These are phyloP conservation scores for Blepharisma stoltei DNA, from an alignment of 73 alveolate genomes.

Conservation along the genomic window DNA sequence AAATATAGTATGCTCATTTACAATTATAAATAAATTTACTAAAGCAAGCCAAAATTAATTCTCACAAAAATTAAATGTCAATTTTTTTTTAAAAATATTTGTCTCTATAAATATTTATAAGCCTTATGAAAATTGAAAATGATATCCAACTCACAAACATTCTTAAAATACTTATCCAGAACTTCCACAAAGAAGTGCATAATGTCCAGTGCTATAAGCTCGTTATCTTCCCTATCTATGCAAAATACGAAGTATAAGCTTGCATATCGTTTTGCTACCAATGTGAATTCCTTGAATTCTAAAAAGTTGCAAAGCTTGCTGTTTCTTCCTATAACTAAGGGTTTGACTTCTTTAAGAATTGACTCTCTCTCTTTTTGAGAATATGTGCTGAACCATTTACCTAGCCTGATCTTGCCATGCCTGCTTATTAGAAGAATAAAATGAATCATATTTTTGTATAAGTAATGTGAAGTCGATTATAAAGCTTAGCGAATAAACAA, in stretches of 20 bases:
- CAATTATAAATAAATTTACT: no score
- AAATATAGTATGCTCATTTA: constrained; percentile 96
- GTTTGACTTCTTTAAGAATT: constrained; percentile 45
- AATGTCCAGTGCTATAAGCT: constrained; percentile 51
- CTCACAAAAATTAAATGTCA: not conserved
- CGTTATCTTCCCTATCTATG: constrained; percentile 84
- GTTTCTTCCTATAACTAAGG: not conserved
- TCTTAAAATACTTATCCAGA: constrained; percentile 92
- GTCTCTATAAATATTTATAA: not conserved
- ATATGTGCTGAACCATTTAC: constrained; percentile 56
- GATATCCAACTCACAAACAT: constrained; percentile 95
- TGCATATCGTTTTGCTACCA: constrained; percentile 68
- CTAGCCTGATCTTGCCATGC: constrained; percentile 72
- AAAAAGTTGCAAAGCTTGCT: constrained; percentile 47
- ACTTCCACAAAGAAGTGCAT: constrained; percentile 94
- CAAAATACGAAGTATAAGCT: constrained; percentile 79
- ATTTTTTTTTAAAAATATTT: no score
- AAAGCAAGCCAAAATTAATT: not conserved
- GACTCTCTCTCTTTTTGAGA: constrained; percentile 50
- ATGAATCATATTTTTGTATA: constrained; percentile 41
- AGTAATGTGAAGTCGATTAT: not conserved
- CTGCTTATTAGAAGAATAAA: constrained; percentile 63
- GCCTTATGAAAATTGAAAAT: constrained; percentile 93
- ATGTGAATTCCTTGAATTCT: constrained; percentile 47
- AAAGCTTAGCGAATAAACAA: no score